Base-by-base conservation (phyloP, 176 grass and related monocot genomes). In the Paspalum notatum region DNA sequence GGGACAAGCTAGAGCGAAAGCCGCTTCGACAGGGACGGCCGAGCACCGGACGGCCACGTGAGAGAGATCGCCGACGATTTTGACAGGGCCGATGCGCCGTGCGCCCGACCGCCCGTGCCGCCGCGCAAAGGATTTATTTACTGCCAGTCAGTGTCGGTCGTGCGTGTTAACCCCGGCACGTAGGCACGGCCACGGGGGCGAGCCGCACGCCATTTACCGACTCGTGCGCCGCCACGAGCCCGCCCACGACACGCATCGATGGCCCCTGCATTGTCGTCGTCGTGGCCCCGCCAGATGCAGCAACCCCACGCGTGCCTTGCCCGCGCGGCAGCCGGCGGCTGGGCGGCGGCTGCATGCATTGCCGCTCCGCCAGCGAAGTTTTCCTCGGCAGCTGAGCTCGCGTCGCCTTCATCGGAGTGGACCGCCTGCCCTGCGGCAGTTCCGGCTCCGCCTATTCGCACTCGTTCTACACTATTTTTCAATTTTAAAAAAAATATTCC, bases 151-250 rank as follows among this genome's bases (percentile, higher is more conserved):
- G 46, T 27, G 40, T 42, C 40, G 9, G 10, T 0, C 65, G 18
- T 56, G n/a, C 66, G 20, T 12, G 66, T 68, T 61, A 22, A 6
- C 66, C 66, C 66, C 46, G n/a, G 66, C 21, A 26, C 66, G 66
- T 41, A 45, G 20, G 65, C 4, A 61, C 58, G n/a, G 12, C 12
- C 54, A 17, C 72, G 20, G 39, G 48, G 26, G 10, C 32, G 8
- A 24, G 26, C 46, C 32, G 48, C 76, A 32, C 76, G 37, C 12
- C 56, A 59, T 59, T 59, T 12, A 2, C 55, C 18, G 21, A 69
- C 66, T 22, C 43, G n/a, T 68, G 66, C 3, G 43, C 22, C 11
- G 41, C 66, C 66, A 68, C 66, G n/a, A n/a, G n/a, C n/a, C n/a
- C n/a, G n/a, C n/a, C n/a, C 32, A 32, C 3, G 42, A 15, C 42